Base-by-base conservation (phyloP, 75 land plant species). In the Ceratopteris richardii region DNA sequence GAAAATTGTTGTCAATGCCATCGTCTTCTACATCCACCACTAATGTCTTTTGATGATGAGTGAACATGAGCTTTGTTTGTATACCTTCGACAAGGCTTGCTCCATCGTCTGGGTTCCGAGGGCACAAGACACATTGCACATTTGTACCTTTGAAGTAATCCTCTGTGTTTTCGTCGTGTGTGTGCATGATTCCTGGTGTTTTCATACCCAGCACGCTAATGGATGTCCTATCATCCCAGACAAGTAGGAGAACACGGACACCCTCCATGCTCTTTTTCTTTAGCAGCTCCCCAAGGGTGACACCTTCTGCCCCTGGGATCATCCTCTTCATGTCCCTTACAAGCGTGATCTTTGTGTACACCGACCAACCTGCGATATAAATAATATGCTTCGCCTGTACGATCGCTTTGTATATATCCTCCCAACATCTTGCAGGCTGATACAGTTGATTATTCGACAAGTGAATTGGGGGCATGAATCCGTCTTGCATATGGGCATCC, bases 21-120 rank as follows among this genome's bases (percentile, higher is more conserved):
- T n/a, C n/a, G n/a, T n/a, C n/a, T n/a, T n/a, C n/a, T n/a, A n/a
- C n/a, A n/a, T 70, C 73, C 39, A 85, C 73, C 26, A n/a, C n/a
- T n/a, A n/a, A n/a, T n/a, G n/a, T 71, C 62, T 88, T 88, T 68
- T 88, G 89, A 60, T 88, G 94, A 59, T 88, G 94, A 23, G 94
- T 85, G 63, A 79, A 88, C 51, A 88, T 82, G 19, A 74, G 43
- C 51, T 79, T 88, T 3, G 54, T 51, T 58, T 79, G 82, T 78
- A 70, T 7, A 26, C 54, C 59, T n/a, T 48, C 26, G 25, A 66
- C 60, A 21, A 40, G 19, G 47, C 61, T 59, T 3, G 31, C 14
- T 10, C 61, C 47, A 29, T 40, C 60, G 17, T 56, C 37, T 26
- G 84, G 70, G 23, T 71, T 57, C 16, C 81, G 54, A 2, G 82